These are phyloP conservation scores for Skeletonema grethae DNA, from an alignment of 108 stramenopile species.

Conservation along the genomic window DNA sequence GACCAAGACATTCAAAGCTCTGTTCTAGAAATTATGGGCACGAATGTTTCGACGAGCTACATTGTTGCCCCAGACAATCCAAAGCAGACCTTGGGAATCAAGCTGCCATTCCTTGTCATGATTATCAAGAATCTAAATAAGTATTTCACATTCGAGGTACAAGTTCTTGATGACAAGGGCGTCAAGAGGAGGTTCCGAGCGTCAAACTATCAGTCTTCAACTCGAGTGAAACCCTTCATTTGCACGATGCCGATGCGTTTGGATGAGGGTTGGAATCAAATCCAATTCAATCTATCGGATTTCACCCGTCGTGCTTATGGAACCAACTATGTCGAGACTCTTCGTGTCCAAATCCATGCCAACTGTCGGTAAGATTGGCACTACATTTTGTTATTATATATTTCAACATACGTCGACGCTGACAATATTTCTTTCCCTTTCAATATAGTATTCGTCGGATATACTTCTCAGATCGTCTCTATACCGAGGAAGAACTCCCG, in stretches of 20 bases:
- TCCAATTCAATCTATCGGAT: conserved; percentile 92
- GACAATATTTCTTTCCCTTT: neutral
- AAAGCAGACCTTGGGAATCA: conserved; percentile 87
- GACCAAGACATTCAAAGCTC: conserved; percentile 92
- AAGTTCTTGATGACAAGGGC: conserved; percentile 91
- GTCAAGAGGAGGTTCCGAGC: conserved; percentile 90
- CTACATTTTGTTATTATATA: neutral
- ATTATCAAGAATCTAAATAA: conserved; percentile 95
- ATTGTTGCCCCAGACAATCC: conserved; percentile 88
- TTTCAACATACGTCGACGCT: neutral
- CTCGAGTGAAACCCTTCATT: conserved; percentile 93
- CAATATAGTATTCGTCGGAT: conserved; percentile 71
- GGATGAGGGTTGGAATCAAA: conserved; percentile 96
- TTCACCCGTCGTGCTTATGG: conserved; percentile 94
- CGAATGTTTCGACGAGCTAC: conserved; percentile 92
- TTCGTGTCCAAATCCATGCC: conserved; percentile 93
- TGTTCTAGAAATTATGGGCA: conserved; percentile 92
- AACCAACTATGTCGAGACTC: conserved; percentile 92
- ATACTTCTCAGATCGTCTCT: conserved; percentile 90
- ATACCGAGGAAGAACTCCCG: conserved; percentile 91
- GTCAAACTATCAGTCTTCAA: conserved; percentile 90
- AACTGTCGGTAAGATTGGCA: conserved; percentile 68
- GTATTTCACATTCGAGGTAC: conserved; percentile 96
- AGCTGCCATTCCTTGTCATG: conserved; percentile 93
- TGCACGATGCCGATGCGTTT: conserved; percentile 96